Evolutionary conservation across 768 basidiomycete genomes (phyloP).

Genomic region (Crassisporium funariophilum): DNA sequence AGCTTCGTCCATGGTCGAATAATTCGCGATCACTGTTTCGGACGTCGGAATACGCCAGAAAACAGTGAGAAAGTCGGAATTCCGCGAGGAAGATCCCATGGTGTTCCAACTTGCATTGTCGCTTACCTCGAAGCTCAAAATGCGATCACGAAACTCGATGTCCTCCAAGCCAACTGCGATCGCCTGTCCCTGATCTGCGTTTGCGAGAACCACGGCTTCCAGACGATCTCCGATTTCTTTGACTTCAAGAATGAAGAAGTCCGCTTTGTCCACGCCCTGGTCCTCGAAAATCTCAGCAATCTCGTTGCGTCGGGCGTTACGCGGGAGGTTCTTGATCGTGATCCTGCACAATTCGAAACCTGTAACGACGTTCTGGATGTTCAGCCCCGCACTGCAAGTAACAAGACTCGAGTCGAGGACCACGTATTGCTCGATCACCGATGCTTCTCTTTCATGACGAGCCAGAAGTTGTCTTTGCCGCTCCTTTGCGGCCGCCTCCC

Average conservation of each 20-base stretch:
- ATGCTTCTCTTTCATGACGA: conserved; percentile 38
- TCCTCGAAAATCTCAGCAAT: conserved; percentile 43
- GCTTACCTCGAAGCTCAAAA: conserved; percentile 43
- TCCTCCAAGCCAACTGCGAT: conserved; percentile 49
- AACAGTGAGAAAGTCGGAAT: conserved; percentile 45
- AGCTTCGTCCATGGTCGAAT: conserved; percentile 33
- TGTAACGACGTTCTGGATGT: conserved; percentile 44
- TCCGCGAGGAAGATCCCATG: conserved; percentile 40
- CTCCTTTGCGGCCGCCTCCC: conserved; percentile 3
- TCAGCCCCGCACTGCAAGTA: conserved; percentile 51
- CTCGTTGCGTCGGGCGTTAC: conserved; percentile 38
- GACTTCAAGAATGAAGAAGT: conserved; percentile 28
- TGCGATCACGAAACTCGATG: conserved; percentile 46
- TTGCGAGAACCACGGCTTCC: conserved; percentile 47
- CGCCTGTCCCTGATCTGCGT: conserved; percentile 39
- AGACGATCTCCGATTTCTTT: conserved; percentile 23
- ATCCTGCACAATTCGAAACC: conserved; percentile 57
- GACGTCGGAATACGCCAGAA: conserved; percentile 56
- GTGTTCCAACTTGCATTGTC: conserved; percentile 39
- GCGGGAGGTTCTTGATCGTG: conserved; percentile 47
- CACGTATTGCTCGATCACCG: conserved; percentile 41
- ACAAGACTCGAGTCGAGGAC: conserved; percentile 50
- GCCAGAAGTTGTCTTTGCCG: conserved; percentile 15
- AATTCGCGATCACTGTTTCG: conserved; percentile 47
- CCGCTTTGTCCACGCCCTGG: conserved; percentile 41